Base-by-base conservation (phyloP, 1,284 basidiomycete genomes). In the Amylostereum areolatum region DNA sequence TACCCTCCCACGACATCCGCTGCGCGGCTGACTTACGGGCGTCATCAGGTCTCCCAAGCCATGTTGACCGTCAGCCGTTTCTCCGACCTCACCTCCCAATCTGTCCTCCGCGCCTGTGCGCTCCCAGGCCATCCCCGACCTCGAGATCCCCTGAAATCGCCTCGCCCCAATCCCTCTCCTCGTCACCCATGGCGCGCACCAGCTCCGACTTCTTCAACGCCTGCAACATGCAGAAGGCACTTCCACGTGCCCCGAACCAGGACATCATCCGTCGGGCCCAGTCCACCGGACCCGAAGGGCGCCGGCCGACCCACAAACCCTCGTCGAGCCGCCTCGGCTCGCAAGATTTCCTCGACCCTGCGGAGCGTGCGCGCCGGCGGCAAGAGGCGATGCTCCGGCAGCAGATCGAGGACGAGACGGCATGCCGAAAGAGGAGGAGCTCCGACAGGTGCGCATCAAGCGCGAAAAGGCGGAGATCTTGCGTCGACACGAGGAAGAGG, bases 401-500 rank as follows among this genome's bases (percentile, higher is more conserved):
- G 41, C 27, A 28, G 30, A 28, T 27, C 41, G 82, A 83, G 52
- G 79, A 81, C 50, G 61, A 66, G 43, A 65, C 72, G 50, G 74
- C 74, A 4, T n/a, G 39, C 69, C 69, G 30, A 64, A 60, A 48
- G 76, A 78, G 55, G 83, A 86, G 55, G 71, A 63, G 10, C 68
- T 72, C 55, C 70, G 73, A 37, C 78, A 81, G 57, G 67, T 66
- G 0, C 70, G 68, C 7, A 62, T 70, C 10, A 75, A 67, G 56
- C 62, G 63, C 30, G 67, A 76, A 59, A 81, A 78, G 55, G 71
- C 74, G 55, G 73, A 70, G 42, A 53, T 71, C 5, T 57, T 70
- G 52, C 66, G 65, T 41, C 68, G 72, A 52, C 74, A 76, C 29
- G 67, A 64, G 52, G 75, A 78, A 53, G 78, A 79, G 33, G 81